A percentile compares a stretch with the other conserved stretches of the same genome.
Conservation (phyloP, 2,329 filamentous ascomycete species). For the Elsinoe arachidis region DNA sequence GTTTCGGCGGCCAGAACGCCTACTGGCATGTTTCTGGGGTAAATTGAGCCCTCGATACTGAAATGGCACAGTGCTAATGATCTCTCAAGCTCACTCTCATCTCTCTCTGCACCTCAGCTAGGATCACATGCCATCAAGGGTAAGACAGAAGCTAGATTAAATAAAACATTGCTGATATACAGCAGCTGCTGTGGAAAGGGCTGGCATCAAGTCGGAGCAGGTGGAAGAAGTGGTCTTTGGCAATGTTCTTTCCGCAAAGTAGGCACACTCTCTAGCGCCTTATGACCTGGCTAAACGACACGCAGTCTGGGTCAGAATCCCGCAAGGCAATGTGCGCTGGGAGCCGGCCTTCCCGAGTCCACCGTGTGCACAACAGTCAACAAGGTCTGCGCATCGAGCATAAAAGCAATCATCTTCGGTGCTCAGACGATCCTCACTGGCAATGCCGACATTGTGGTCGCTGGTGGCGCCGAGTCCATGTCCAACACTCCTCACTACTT, state of each 20-base stretch:
- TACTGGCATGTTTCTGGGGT: conserved; percentile 91
- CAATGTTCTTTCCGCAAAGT: conserved; percentile 96
- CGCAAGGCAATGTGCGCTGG: conserved; percentile 85
- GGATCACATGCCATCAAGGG: conserved; percentile 90
- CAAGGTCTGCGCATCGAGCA: conserved; percentile 94
- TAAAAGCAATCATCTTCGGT: conserved; percentile 91
- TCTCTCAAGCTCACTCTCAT: conserved; percentile 67
- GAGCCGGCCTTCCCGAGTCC: conserved; percentile 71
- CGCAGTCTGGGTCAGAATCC: conserved; percentile 87
- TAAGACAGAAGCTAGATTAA: conserved; percentile 34
- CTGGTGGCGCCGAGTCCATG: conserved; percentile 96
- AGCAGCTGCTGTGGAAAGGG: conserved; percentile 69
- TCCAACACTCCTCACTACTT: conserved; percentile 96
- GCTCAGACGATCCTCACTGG: conserved; percentile 97
- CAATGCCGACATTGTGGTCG: conserved; percentile 85
- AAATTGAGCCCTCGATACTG: conserved; percentile 26
- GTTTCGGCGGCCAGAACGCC: conserved; percentile 87
- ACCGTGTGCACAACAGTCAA: conserved; percentile 89
- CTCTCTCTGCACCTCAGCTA: conserved; percentile 75
- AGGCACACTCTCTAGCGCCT: conserved; percentile 21
- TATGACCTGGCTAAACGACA: conserved; percentile 12
- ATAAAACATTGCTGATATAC: conserved; percentile 19
- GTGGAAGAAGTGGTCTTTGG: conserved; percentile 97
- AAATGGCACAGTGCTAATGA: conserved; percentile 16
- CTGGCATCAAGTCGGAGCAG: conserved; percentile 77